A percentile compares a stretch with the other conserved stretches of the same genome.
Conservation (phyloP, 2,329 filamentous ascomycete species). For the Truncatella angustata region DNA sequence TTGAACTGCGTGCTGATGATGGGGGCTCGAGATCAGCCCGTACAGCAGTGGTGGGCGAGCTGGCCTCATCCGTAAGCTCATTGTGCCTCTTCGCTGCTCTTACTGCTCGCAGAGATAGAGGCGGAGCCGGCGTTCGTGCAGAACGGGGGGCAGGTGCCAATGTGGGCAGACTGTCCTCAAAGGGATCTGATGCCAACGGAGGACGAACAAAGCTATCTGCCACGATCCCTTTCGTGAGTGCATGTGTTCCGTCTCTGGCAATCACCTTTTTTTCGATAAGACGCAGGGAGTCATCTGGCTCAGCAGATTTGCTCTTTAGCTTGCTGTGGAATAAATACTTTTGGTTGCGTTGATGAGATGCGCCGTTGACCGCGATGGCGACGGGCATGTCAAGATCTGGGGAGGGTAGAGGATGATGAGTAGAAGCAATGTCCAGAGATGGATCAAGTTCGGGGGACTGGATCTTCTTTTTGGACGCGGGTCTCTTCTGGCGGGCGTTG, state of each 20-base stretch:
- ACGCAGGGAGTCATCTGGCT: conserved; percentile 13
- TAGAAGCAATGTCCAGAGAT: conserved; percentile 20
- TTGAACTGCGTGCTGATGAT: conserved; percentile 50
- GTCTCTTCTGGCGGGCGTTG: conserved; percentile 29
- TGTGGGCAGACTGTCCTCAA: conserved; percentile 19
- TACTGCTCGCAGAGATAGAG: conserved; percentile 25
- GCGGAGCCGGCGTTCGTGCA: conserved; percentile 26
- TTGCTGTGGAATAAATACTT: conserved; percentile 16
- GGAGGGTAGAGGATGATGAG: conserved; percentile 16
- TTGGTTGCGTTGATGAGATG: conserved; percentile 15
- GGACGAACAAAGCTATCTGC: conserved; percentile 26
- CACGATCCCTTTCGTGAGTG: conserved; percentile 20
- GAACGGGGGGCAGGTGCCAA: conserved; percentile 19
- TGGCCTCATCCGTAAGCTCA: conserved; percentile 53
- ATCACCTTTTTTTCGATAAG: conserved; percentile 21
- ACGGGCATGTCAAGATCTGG: conserved; percentile 30
- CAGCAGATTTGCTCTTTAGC: conserved; percentile 25
- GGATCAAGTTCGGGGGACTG: conserved; percentile 27
- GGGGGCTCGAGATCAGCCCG: conserved; percentile 42
- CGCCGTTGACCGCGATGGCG: conserved; percentile 23
- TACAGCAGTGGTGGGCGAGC: conserved; percentile 52
- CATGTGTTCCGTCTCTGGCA: conserved; percentile 22
- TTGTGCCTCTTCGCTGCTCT: conserved; percentile 47
- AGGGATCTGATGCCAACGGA: conserved; percentile 18
- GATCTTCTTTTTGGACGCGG: conserved; percentile 33